Evolutionary conservation across 176 grass and related monocot species (phyloP).

Genomic region (Oryza rufipogon): DNA sequence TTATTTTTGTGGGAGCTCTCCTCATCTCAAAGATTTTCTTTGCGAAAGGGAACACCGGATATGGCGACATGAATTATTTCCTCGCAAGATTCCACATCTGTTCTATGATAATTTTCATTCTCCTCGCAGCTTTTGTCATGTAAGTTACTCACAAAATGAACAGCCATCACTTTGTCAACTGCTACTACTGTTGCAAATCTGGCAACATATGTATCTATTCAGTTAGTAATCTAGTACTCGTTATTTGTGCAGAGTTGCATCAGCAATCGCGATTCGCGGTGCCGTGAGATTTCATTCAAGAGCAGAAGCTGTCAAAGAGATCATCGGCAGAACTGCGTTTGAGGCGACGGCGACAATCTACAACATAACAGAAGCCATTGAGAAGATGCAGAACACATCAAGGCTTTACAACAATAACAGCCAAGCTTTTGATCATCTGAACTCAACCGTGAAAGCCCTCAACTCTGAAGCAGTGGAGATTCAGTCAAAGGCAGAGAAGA

Average conservation of each 20-base stretch:
- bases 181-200: not conserved
- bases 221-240: not conserved
- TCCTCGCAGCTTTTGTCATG: constrained; percentile 67
- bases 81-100: constrained; percentile 44
- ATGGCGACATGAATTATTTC: constrained; percentile 39
- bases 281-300: constrained; percentile 67
- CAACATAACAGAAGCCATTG: constrained; percentile 68
- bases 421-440: constrained; percentile 58
- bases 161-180: not conserved
- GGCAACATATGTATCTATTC: not conserved
- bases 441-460: constrained; percentile 60
- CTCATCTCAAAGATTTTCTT: constrained; percentile 54
- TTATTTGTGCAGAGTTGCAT: constrained; percentile 62
- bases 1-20: constrained; percentile 31
- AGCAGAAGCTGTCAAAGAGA: constrained; percentile 66
- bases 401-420: constrained; percentile 46
- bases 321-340: constrained; percentile 54
- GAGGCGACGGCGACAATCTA: constrained; percentile 66
- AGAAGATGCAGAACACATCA: constrained; percentile 64
- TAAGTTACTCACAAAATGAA: constrained; percentile 46
- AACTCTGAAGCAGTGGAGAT: constrained; percentile 70
- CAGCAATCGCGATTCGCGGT: constrained; percentile 48
- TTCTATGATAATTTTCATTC: constrained; percentile 51
- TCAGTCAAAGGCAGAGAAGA: constrained; percentile 64
- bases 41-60: constrained; percentile 33